These are phyloP conservation scores for Fusarium sarcochroum DNA, from an alignment of 2,329 filamentous ascomycete genomes.

Conservation along the genomic window DNA sequence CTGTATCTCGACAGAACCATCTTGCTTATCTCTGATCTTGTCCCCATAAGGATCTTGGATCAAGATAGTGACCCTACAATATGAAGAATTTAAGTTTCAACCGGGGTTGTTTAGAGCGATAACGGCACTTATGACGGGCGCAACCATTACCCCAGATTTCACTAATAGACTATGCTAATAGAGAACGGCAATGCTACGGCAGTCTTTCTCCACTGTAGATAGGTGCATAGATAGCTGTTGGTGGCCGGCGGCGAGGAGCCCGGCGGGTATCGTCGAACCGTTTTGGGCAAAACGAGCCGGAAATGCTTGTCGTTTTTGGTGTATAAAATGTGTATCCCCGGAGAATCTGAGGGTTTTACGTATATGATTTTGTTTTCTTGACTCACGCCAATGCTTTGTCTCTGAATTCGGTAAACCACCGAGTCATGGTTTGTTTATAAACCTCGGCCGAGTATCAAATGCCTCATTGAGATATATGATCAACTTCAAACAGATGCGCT, in stretches of 20 bases:
- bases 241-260: conserved; percentile 31
- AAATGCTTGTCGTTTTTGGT: background rate
- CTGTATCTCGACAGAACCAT: background rate
- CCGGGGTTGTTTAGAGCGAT: conserved; percentile 22
- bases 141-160: conserved; percentile 37
- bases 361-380: conserved; percentile 24
- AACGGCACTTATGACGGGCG: conserved; percentile 29
- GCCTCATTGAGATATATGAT: background rate
- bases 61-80: conserved; percentile 23
- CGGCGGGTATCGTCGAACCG: conserved; percentile 24
- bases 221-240: conserved; percentile 3
- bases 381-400: conserved; percentile 21
- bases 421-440: conserved; percentile 5
- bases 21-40: conserved; percentile 11
- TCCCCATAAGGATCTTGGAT: conserved; percentile 1
- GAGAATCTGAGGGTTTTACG: conserved; percentile 24
- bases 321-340: background rate
- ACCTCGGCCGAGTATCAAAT: background rate
- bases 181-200: conserved; percentile 11
- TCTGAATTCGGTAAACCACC: background rate
- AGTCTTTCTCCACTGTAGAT: conserved; percentile 27
- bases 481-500: no score
- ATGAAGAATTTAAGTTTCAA: conserved; percentile 6
- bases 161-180: conserved; percentile 10
- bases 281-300: conserved; percentile 5